Percentiles rank a stretch among this genome's conserved stretches.
These are phyloP conservation scores for Trifolium fragiferum DNA, from an alignment of 306 rosid genomes.

Conservation along the genomic window DNA sequence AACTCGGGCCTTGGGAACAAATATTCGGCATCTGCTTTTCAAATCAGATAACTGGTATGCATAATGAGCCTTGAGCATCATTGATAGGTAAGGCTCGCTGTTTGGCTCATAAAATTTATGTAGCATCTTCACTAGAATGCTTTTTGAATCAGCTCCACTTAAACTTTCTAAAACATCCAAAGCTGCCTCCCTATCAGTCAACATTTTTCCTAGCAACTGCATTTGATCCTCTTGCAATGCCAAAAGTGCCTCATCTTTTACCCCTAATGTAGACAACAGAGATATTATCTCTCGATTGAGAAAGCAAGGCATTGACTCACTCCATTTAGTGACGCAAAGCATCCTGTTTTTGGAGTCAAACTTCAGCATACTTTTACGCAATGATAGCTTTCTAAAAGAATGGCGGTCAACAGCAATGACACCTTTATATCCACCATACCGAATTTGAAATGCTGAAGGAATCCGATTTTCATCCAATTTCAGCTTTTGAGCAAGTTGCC, in stretches of 20 bases:
- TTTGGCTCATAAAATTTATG: slow-evolving; percentile 78
- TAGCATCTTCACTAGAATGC: slow-evolving; percentile 80
- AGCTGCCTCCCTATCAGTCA: slow-evolving; percentile 64
- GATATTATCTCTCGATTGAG: slow-evolving; percentile 86
- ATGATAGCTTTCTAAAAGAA: slow-evolving; percentile 77
- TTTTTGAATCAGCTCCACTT: slow-evolving; percentile 63
- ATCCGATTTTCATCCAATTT: slow-evolving; percentile 57
- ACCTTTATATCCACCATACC: slow-evolving; percentile 96
- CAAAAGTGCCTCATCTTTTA: slow-evolving; percentile 73
- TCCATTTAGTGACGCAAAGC: slow-evolving; percentile 87
- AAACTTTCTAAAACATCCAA: slow-evolving; percentile 68
- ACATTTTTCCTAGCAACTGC: slow-evolving; percentile 68
- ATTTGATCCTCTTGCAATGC: slow-evolving; percentile 78
- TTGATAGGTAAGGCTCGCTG: slow-evolving; percentile 80
- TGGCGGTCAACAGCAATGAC: slow-evolving; percentile 81
- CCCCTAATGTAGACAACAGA: slow-evolving; percentile 79
- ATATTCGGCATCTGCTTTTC: slow-evolving; percentile 75
- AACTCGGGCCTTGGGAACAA: slow-evolving; percentile 81
- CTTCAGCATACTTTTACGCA: slow-evolving; percentile 87
- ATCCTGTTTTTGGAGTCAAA: slow-evolving; percentile 80
- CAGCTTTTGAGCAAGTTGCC: slow-evolving; percentile 76
- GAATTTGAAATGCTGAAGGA: slow-evolving; percentile 96
- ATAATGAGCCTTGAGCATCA: slow-evolving; percentile 87
- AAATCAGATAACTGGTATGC: slow-evolving; percentile 73
- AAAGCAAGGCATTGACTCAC: slow-evolving; percentile 86